Conservation (phyloP, 1,284 basidiomycete species). For the Mrakiaceae sp. region DNA sequence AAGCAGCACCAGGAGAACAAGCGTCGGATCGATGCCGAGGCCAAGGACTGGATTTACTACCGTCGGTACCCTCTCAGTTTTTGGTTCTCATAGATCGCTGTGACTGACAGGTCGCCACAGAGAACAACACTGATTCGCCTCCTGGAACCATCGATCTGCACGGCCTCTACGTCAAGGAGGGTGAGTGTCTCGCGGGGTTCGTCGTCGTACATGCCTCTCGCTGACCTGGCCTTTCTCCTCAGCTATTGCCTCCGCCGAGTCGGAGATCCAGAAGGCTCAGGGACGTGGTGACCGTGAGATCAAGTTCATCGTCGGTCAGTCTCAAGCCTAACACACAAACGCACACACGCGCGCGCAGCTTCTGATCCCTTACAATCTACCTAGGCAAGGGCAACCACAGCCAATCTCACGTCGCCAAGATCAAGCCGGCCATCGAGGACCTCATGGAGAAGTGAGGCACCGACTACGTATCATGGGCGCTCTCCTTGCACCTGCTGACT, state of each 20-base stretch:
- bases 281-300: slow-evolving; percentile 54
- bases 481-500: neutral
- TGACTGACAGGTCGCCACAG: slow-evolving; percentile 34
- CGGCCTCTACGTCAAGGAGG: slow-evolving; percentile 83
- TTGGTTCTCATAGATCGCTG: neutral
- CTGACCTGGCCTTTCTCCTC: neutral
- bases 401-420: slow-evolving; percentile 62
- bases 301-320: slow-evolving; percentile 73
- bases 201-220: neutral
- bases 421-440: slow-evolving; percentile 86
- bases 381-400: slow-evolving; percentile 78
- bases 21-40: slow-evolving; percentile 71
- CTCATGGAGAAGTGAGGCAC: slow-evolving; percentile 60
- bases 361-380: too few relatives aligned
- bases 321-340: slow-evolving; percentile 21
- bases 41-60: slow-evolving; percentile 77
- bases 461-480: neutral
- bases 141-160: slow-evolving; percentile 76
- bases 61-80: neutral
- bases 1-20: slow-evolving; percentile 69
- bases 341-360: too few relatives aligned
- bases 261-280: slow-evolving; percentile 57
- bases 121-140: slow-evolving; percentile 68
- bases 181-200: slow-evolving; percentile 6
- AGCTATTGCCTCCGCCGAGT: slow-evolving; percentile 60